These are phyloP conservation scores for Pseudogymnoascus sp. DNA, from an alignment of 2,329 filamentous ascomycete species.

Conservation along the genomic window DNA sequence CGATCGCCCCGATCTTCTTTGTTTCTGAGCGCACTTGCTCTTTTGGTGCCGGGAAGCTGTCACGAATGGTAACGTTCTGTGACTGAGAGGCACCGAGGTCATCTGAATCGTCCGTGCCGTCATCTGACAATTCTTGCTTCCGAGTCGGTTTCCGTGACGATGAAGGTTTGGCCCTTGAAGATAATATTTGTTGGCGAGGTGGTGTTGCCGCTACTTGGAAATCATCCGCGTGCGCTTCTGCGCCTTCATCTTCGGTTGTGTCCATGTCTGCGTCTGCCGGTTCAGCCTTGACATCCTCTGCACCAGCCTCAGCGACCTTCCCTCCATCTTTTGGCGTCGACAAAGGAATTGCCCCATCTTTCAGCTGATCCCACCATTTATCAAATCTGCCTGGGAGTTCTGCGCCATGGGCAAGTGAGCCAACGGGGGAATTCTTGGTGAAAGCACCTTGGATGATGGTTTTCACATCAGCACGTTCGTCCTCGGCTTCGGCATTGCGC, in stretches of 20 bases:
- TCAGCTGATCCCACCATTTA: constrained; percentile 25
- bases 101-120: constrained; percentile 22
- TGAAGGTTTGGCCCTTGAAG: background rate
- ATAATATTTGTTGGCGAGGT: constrained; percentile 13
- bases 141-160: background rate
- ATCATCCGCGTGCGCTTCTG: constrained; percentile 20
- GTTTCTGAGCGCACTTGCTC: background rate
- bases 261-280: background rate
- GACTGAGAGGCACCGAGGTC: constrained; percentile 21
- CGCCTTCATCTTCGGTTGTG: constrained; percentile 3
- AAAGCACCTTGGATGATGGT: background rate
- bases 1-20: constrained; percentile 14
- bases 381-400: constrained; percentile 7
- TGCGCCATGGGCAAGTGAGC: background rate
- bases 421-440: background rate
- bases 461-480: background rate
- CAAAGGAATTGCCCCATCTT: constrained; percentile 17
- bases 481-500: background rate
- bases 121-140: constrained; percentile 9
- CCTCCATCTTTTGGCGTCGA: constrained; percentile 8
- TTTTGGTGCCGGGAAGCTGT: constrained; percentile 22
- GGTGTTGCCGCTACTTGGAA: constrained; percentile 28
- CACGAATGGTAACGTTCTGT: constrained; percentile 22
- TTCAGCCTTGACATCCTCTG: constrained; percentile 8
- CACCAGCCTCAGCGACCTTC: background rate